These are phyloP conservation scores for Pestalotiopsis sp. DNA, from an alignment of 2,329 filamentous ascomycete species.

Conservation along the genomic window DNA sequence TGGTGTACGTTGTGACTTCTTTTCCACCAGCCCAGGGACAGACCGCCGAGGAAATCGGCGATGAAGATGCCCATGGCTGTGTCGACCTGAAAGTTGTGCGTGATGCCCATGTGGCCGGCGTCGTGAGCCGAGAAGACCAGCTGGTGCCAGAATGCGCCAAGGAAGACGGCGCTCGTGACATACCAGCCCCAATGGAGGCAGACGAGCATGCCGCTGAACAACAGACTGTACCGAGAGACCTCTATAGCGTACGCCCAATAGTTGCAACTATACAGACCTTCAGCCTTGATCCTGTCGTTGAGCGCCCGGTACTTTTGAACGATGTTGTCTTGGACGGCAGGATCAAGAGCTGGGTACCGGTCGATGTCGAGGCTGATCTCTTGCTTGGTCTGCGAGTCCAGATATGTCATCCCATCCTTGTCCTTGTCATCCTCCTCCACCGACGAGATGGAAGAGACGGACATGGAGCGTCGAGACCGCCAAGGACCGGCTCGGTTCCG, in stretches of 20 bases:
- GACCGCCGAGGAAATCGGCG: slow-evolving; percentile 84
- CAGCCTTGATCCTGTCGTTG: slow-evolving; percentile 69
- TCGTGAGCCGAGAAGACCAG: slow-evolving; percentile 93
- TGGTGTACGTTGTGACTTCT: slow-evolving; percentile 95
- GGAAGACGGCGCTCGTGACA: slow-evolving; percentile 67
- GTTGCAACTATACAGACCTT: slow-evolving; percentile 82
- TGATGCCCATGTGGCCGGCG: slow-evolving; percentile 96
- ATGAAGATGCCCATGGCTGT: slow-evolving; percentile 86
- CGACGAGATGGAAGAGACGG: slow-evolving; percentile 62
- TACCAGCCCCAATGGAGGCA: slow-evolving; percentile 69
- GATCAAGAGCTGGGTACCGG: slow-evolving; percentile 80
- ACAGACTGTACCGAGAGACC: slow-evolving; percentile 67
- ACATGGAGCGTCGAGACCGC: slow-evolving; percentile 40
- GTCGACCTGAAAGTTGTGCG: slow-evolving; percentile 83
- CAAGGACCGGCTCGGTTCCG: slow-evolving; percentile 30
- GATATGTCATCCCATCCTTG: slow-evolving; percentile 56
- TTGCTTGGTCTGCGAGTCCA: slow-evolving; percentile 73
- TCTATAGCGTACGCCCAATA: slow-evolving; percentile 81
- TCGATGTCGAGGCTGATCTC: slow-evolving; percentile 75
- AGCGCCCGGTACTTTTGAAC: slow-evolving; percentile 80
- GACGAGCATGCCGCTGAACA: slow-evolving; percentile 64
- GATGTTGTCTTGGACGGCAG: slow-evolving; percentile 72
- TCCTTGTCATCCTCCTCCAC: slow-evolving; percentile 44
- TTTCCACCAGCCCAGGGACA: slow-evolving; percentile 98
- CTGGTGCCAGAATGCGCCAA: slow-evolving; percentile 92